A percentile compares a stretch with the other conserved stretches of the same genome.
Evolutionary conservation across 192 early-diverging fungal genomes (phyloP).

Genomic region (Oehlia diaphana): DNA sequence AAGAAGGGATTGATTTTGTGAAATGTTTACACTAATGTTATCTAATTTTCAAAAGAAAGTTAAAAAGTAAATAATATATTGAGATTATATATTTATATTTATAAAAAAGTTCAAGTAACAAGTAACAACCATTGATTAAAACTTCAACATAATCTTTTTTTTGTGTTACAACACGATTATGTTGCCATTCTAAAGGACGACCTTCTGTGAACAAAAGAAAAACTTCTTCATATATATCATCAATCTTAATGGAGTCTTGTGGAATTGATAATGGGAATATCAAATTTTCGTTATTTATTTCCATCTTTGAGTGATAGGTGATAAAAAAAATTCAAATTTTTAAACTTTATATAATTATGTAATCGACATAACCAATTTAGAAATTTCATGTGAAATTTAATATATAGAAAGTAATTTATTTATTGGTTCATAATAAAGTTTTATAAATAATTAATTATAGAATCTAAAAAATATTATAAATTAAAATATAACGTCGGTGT

Average conservation of each 20-base stretch:
- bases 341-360: not conserved
- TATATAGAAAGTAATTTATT: no score
- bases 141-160: conserved; percentile 29
- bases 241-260: conserved; percentile 3
- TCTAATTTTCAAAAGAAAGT: not conserved
- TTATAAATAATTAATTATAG: not conserved
- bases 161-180: conserved; percentile 32
- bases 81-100: no score
- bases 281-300: not conserved
- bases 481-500: conserved; percentile 63
- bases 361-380: no score
- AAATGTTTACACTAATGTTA: not conserved
- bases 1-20: conserved; percentile 35
- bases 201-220: conserved; percentile 33
- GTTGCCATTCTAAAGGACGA: conserved; percentile 25
- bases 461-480: not conserved
- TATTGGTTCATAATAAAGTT: no score
- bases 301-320: not conserved
- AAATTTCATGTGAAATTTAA: no score
- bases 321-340: not conserved
- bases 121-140: conserved; percentile 25
- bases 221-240: conserved; percentile 33
- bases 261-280: not conserved
- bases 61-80: not conserved
- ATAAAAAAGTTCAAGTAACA: not conserved